A percentile compares a stretch with the other conserved stretches of the same genome.
Evolutionary conservation across 164 flowering plant species (phyloP).

Genomic region (Cinnamomum micranthum): DNA sequence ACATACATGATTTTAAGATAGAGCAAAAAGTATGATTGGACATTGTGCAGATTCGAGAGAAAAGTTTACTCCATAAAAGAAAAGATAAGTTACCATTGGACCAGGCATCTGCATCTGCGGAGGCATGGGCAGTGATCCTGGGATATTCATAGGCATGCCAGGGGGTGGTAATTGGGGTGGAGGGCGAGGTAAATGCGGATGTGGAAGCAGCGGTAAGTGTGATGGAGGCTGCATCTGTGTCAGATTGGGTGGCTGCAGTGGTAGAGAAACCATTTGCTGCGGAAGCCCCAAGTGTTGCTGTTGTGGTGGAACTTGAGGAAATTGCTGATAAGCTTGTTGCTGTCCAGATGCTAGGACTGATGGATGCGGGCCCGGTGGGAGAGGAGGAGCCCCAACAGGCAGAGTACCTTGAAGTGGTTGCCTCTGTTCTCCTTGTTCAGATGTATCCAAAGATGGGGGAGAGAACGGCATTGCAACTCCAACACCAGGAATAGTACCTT

Average conservation of each 20-base stretch:
- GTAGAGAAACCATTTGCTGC: slow-evolving; percentile 66
- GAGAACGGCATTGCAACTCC: slow-evolving; percentile 92
- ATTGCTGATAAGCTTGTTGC: slow-evolving; percentile 74
- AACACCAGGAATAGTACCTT: slow-evolving; percentile 94
- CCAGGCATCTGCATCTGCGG: slow-evolving; percentile 47
- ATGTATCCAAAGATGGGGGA: slow-evolving; percentile 56
- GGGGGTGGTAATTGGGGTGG: slow-evolving; percentile 52
- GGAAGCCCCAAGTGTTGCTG: slow-evolving; percentile 49
- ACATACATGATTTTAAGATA: neutral
- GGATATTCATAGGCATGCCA: slow-evolving; percentile 51
- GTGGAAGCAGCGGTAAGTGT: slow-evolving; percentile 57
- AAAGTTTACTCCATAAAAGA: neutral
- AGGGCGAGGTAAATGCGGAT: slow-evolving; percentile 77
- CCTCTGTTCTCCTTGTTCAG: slow-evolving; percentile 76
- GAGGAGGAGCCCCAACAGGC: slow-evolving; percentile 86
- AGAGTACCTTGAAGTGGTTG: slow-evolving; percentile 47
- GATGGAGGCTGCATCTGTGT: slow-evolving; percentile 73
- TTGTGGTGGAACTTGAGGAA: slow-evolving; percentile 50
- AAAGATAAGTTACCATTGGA: slow-evolving; percentile 49
- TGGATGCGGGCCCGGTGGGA: slow-evolving; percentile 96
- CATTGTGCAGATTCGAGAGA: neutral
- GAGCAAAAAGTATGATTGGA: neutral
- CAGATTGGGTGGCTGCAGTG: slow-evolving; percentile 55
- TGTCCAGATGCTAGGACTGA: slow-evolving; percentile 50
- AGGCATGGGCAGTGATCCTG: slow-evolving; percentile 49